Conservation (phyloP, 2,329 filamentous ascomycete species). For the Sporothrix phasma region DNA sequence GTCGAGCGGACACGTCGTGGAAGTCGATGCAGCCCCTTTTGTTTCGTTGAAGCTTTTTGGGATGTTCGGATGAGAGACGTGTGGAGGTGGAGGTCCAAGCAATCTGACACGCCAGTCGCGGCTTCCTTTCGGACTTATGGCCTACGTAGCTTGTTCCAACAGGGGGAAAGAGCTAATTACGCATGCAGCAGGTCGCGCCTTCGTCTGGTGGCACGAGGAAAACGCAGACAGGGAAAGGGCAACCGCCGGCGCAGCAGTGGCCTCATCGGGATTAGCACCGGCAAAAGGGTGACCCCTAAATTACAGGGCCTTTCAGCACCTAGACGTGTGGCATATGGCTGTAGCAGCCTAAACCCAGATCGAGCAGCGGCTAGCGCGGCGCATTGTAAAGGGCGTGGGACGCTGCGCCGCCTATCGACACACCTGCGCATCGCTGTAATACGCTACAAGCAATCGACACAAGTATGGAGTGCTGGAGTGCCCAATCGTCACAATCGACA, state of each 20-base stretch:
- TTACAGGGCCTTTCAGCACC: background rate
- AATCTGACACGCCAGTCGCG: background rate
- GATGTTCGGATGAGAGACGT: too few relatives aligned
- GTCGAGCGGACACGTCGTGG: background rate
- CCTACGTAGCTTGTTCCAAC: background rate
- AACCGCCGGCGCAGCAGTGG: background rate
- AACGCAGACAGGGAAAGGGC: background rate
- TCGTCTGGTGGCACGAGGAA: background rate
- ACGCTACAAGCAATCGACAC: too few relatives aligned
- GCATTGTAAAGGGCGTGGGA: constrained; percentile 6
- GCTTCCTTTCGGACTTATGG: background rate
- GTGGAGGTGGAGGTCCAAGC: background rate
- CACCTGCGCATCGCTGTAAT: too few relatives aligned
- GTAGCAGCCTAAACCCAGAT: background rate
- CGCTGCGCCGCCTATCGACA: background rate
- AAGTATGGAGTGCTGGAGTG: too few relatives aligned
- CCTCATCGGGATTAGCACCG: background rate
- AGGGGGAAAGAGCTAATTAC: background rate
- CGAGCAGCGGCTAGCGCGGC: background rate
- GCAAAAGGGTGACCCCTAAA: background rate
- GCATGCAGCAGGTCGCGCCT: background rate
- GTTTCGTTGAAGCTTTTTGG: background rate
- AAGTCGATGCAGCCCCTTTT: background rate
- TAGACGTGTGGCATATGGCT: constrained; percentile 1
- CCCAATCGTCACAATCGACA: background rate